phyloP scores from a whole-genome alignment of 73 alveolate species.

The Vitrella brassicaformis region DNA sequence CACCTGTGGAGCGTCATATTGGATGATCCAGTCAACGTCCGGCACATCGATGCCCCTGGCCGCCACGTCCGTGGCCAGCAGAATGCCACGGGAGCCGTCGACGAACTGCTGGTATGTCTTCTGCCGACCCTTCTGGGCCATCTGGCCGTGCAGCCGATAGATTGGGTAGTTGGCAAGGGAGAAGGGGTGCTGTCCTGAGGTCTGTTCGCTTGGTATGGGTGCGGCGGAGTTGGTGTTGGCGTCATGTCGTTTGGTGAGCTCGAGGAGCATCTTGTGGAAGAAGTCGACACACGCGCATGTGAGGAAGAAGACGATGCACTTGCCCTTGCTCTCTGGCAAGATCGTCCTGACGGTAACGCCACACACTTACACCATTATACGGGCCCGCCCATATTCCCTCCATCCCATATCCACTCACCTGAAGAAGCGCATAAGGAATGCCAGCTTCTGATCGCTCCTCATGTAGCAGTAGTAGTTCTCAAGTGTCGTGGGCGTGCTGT shows the following conservation, averaged over 20 bases:
- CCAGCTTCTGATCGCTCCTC: constrained; percentile 7
- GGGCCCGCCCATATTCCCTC: neutral
- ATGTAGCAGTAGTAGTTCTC: constrained; percentile 34
- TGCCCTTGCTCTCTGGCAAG: neutral
- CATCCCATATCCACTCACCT: constrained; percentile 11
- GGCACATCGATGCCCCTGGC: constrained; percentile 98
- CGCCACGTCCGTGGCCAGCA: constrained; percentile 94
- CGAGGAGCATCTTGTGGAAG: constrained; percentile 45
- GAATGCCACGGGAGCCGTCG: constrained; percentile 51
- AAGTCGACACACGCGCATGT: constrained; percentile 89
- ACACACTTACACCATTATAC: neutral
- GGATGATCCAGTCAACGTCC: constrained; percentile 86
- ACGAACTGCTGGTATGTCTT: neutral
- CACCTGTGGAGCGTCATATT: constrained; percentile 81
- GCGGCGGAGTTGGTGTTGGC: too few species aligned
- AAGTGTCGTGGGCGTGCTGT: constrained; percentile 54
- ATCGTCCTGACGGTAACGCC: neutral
- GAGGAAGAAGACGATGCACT: constrained; percentile 65
- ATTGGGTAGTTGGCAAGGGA: too few species aligned
- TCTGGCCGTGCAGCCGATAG: constrained; percentile 84
- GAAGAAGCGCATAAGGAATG: constrained; percentile 10
- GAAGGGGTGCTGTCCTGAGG: too few species aligned
- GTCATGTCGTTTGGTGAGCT: too few species aligned
- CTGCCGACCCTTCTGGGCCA: constrained; percentile 60
- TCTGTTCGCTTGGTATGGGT: too few species aligned